A percentile compares a stretch with the other conserved stretches of the same genome.
Conservation (phyloP, 78 protist species). For the slime mould (Dictyostelium discoideum) region dicty_2.7 NC_007088.5:1489001-1489500, state of each 20-base stretch:
- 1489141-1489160: constrained; percentile 38
- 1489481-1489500: constrained; percentile 47
- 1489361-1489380: neutral
- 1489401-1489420: neutral
- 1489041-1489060: neutral
- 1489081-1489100: neutral
- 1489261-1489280: constrained; percentile 27
- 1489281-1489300: constrained; percentile 50
- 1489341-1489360: neutral
- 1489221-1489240: constrained; percentile 13
- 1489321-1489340: constrained; percentile 24
- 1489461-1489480: constrained; percentile 39
- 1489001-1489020: neutral
- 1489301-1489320: constrained; percentile 44
- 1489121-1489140: neutral
- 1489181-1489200: neutral
- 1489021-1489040: constrained; percentile 12
- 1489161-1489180: constrained; percentile 16
- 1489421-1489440: constrained; percentile 27
- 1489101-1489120: neutral
- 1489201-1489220: neutral
- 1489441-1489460: constrained; percentile 52
- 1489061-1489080: neutral
- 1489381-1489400: constrained; percentile 46
- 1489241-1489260: constrained; percentile 2